A percentile compares a stretch with the other conserved stretches of the same genome.
These are phyloP conservation scores for Quercus wislizeni DNA, from an alignment of 306 rosid genomes.

Conservation along the genomic window DNA sequence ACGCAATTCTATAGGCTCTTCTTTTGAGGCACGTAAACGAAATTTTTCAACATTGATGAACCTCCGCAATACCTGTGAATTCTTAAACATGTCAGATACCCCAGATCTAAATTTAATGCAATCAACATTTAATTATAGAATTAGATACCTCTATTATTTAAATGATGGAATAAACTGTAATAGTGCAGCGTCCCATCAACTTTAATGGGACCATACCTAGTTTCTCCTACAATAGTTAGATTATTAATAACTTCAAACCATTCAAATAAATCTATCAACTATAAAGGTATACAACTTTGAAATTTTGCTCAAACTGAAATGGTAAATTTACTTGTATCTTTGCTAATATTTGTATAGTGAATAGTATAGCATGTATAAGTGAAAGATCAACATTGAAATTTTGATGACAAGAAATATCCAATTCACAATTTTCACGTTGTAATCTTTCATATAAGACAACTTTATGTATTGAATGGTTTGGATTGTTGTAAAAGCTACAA, in stretches of 20 bases:
- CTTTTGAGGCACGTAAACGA: conserved; percentile 56
- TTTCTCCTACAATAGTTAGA: background rate
- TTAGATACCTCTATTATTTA: background rate
- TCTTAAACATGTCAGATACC: background rate
- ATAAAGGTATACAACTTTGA: background rate
- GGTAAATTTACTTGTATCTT: background rate
- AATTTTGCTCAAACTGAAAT: background rate
- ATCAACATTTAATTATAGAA: background rate
- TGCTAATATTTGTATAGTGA: background rate
- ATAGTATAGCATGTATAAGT: background rate
- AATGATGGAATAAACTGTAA: background rate
- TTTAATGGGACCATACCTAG: background rate
- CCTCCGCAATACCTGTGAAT: conserved; percentile 69
- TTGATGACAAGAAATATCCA: background rate
- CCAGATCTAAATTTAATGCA: background rate
- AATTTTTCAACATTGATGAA: conserved; percentile 49
- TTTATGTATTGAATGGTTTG: background rate
- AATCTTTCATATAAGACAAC: background rate
- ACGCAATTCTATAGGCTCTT: conserved; percentile 74
- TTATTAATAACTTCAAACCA: background rate
- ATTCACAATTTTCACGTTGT: background rate
- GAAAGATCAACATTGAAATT: background rate
- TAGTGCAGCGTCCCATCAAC: background rate
- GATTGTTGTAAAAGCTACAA: background rate
- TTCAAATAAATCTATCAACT: background rate